Evolutionary conservation across 2,329 filamentous ascomycete species (phyloP).

Genomic region (Atkinsonella texensis): DNA sequence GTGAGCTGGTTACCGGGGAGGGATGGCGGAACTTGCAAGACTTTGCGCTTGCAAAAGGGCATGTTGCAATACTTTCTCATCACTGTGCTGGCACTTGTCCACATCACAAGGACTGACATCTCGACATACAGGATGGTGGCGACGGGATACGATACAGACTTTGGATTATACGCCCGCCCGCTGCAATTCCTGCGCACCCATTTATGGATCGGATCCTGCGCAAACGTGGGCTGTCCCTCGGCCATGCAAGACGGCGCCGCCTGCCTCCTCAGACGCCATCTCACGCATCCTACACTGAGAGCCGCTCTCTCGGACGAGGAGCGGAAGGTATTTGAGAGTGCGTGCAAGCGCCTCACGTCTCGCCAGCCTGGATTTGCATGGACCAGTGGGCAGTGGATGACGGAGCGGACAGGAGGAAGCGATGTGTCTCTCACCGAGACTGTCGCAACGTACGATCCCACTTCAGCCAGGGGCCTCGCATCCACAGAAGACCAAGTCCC

Average conservation of each 20-base stretch:
- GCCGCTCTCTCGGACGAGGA: slow-evolving; percentile 16
- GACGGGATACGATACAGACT: slow-evolving; percentile 43
- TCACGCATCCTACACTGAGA: slow-evolving; percentile 19
- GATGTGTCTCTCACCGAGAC: slow-evolving; percentile 61
- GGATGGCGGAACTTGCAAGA: slow-evolving; percentile 54
- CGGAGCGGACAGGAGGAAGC: slow-evolving; percentile 55
- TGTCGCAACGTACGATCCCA: slow-evolving; percentile 27
- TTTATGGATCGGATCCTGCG: slow-evolving; percentile 47
- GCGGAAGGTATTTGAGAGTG: slow-evolving; percentile 36
- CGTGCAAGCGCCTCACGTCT: slow-evolving; percentile 40
- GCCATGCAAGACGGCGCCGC: slow-evolving; percentile 56
- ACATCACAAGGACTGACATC: background rate
- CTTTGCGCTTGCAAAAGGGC: slow-evolving; percentile 45
- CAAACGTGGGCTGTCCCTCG: slow-evolving; percentile 51
- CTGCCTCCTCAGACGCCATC: slow-evolving; percentile 33
- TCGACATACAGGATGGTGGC: slow-evolving; percentile 37
- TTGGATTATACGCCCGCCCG: slow-evolving; percentile 39
- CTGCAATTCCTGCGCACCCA: slow-evolving; percentile 47
- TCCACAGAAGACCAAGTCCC: slow-evolving; percentile 14
- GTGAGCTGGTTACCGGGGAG: slow-evolving; percentile 49
- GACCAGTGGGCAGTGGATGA: slow-evolving; percentile 74
- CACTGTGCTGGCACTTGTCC: background rate
- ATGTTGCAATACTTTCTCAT: background rate
- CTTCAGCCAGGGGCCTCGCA: slow-evolving; percentile 7
- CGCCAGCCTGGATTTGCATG: slow-evolving; percentile 39